Base-by-base conservation (phyloP, 164 flowering plant genomes). In the Magnolia sinica region DNA sequence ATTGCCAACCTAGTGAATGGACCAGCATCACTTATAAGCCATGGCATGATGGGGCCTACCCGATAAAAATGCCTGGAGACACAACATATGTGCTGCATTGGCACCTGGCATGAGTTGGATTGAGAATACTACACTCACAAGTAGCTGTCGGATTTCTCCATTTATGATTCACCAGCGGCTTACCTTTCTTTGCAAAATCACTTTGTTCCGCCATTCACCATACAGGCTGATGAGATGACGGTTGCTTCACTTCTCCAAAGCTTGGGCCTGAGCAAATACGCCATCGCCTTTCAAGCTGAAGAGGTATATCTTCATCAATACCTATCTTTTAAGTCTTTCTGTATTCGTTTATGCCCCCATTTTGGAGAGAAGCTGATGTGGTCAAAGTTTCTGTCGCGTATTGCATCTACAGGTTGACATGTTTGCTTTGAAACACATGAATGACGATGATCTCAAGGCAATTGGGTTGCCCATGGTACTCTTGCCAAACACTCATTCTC, bases 401-500 rank as follows among this genome's bases (percentile, higher is more conserved):
- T 22, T 66, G 45, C 69, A 66, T 66, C 23, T 70, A n/a, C 73
- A 70, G 73, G 52, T 70, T 45, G 73, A 70, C 51, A 16, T 70
- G 73, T 37, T 70, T 19, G 73, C 73, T 16, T 45, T 70, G 52
- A 70, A 70, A 50, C 73, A 9, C 18, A 70, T 70, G 73, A 70
- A 70, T 45, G 73, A 70, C 18, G 11, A n/a, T 70, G 73, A 70
- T 70, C 55, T 70, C 73, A 70, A 70, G 50, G 52, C 31, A 18
- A 70, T 70, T 18, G 73, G 73, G 18, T 14, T 70, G 73, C 73
- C 73, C 4, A 70, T 70, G 73, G 73, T 70, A 70, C 18, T 66
- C 45, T 37, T 37, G 45, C 45, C 45, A 37, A 37, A 37, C 45
- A 37, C 45, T 37, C 45, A 19, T 13, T 37, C 45, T 37, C 45